These are phyloP conservation scores for Jimgerdemannia lactiflua DNA, from an alignment of 192 early-diverging fungal species.

Conservation along the genomic window DNA sequence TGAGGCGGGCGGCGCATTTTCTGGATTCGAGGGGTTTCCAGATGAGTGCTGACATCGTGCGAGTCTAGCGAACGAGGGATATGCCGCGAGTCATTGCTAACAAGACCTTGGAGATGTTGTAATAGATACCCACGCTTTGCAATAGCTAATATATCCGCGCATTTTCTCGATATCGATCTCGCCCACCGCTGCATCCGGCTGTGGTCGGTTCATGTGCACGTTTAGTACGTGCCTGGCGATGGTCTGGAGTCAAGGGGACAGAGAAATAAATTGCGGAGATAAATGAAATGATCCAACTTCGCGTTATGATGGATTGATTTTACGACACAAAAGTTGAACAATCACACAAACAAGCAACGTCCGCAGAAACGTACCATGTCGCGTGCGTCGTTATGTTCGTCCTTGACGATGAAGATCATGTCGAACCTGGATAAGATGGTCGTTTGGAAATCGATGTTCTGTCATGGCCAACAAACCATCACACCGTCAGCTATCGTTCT, in stretches of 20 bases:
- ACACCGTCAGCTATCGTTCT: not conserved
- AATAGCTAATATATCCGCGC: conserved; percentile 95
- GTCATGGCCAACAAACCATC: not conserved
- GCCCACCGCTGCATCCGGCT: conserved; percentile 60
- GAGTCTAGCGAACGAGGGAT: too few species aligned
- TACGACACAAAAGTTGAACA: not conserved
- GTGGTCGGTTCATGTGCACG: conserved; percentile 83
- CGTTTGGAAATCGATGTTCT: conserved; percentile 99
- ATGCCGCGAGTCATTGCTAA: not conserved
- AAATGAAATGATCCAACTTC: not conserved
- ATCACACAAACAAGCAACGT: not conserved
- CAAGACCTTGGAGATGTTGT: conserved; percentile 1
- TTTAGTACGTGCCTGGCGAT: conserved; percentile 97
- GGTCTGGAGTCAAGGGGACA: conserved; percentile 42
- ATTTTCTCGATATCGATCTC: conserved; percentile 94
- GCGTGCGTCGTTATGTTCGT: conserved; percentile 92
- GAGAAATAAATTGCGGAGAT: not conserved
- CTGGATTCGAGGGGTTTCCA: conserved; percentile 27
- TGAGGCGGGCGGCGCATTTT: conserved; percentile 94
- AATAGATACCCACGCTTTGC: conserved; percentile 60
- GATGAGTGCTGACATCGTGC: not conserved
- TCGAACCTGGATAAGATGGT: conserved; percentile 99
- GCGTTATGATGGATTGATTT: not conserved
- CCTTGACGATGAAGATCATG: conserved; percentile 99
- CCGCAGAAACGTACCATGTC: conserved; percentile 59